phyloP scores from a whole-genome alignment of 345 rosid genomes.

The Gossypium bickii region DNA sequence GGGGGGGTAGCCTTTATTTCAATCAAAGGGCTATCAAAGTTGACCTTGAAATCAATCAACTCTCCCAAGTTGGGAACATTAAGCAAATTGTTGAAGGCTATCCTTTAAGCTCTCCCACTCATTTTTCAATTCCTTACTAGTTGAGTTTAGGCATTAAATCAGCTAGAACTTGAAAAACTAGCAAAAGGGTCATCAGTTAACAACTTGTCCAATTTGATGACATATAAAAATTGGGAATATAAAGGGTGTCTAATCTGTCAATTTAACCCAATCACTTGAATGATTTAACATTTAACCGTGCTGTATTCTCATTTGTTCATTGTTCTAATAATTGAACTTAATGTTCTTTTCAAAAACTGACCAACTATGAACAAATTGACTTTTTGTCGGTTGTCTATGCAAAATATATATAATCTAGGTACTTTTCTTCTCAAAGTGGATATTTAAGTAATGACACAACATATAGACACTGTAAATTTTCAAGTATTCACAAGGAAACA shows the following conservation, averaged over 20 bases:
- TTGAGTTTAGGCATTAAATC: neutral
- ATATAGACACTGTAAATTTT: neutral
- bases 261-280: neutral
- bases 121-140: too few species aligned
- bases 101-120: too few species aligned
- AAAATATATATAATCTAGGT: neutral
- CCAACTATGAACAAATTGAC: neutral
- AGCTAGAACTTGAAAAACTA: neutral
- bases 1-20: neutral
- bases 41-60: neutral
- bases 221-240: neutral
- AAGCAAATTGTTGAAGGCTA: neutral
- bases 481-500: neutral
- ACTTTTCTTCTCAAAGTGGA: neutral
- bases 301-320: neutral
- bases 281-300: neutral
- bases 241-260: neutral
- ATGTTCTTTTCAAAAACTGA: neutral
- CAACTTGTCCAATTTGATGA: neutral
- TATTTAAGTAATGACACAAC: neutral
- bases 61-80: constrained; percentile 6
- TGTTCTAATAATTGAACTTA: neutral
- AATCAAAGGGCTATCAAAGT: neutral
- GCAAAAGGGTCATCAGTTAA: neutral
- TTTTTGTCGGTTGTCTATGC: neutral